Evolutionary conservation across 1,139 yeast species (phyloP).

Genomic region (Taiozyma sp.): DNA sequence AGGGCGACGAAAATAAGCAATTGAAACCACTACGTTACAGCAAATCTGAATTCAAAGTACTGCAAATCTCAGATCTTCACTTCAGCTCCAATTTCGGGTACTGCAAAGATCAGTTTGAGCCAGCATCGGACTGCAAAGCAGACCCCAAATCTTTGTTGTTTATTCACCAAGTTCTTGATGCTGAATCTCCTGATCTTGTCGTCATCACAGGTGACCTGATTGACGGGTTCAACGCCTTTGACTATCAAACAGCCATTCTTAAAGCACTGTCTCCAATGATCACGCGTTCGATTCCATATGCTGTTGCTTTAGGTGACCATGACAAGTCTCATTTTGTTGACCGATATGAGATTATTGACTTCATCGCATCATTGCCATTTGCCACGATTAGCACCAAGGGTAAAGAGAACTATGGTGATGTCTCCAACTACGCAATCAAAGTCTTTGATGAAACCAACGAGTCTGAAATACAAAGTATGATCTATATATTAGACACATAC

Average conservation of each 20-base stretch:
- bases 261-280: slow-evolving; percentile 77
- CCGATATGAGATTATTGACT: slow-evolving; percentile 19
- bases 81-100: slow-evolving; percentile 72
- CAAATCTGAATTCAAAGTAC: slow-evolving; percentile 59
- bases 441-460: slow-evolving; percentile 11
- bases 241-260: slow-evolving; percentile 70
- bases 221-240: slow-evolving; percentile 61
- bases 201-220: slow-evolving; percentile 81
- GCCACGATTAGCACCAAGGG: slow-evolving; percentile 6
- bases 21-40: not conserved
- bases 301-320: slow-evolving; percentile 71
- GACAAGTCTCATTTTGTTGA: slow-evolving; percentile 24
- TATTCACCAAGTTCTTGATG: slow-evolving; percentile 57
- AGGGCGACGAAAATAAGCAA: not conserved
- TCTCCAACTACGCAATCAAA: slow-evolving; percentile 16
- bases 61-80: slow-evolving; percentile 87
- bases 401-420: slow-evolving; percentile 2
- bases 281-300: slow-evolving; percentile 66
- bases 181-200: slow-evolving; percentile 76
- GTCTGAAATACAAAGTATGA: slow-evolving; percentile 3
- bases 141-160: slow-evolving; percentile 66
- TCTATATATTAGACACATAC: slow-evolving; percentile 18
- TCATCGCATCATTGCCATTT: slow-evolving; percentile 21
- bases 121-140: slow-evolving; percentile 54
- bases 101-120: slow-evolving; percentile 70